Conservation (phyloP, 2,329 filamentous ascomycete genomes). For the Fusarium sp. region DNA sequence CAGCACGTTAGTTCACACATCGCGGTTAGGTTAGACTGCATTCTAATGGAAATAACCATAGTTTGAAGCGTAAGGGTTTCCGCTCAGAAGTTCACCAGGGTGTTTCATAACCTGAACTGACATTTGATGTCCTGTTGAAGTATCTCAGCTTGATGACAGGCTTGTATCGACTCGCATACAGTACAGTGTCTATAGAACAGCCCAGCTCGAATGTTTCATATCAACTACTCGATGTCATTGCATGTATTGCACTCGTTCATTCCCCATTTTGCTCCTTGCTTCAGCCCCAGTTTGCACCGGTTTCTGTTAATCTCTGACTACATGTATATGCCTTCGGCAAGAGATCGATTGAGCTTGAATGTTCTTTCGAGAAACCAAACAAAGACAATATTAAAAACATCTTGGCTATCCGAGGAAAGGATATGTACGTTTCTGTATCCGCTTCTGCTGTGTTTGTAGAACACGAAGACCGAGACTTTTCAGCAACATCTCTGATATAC, state of each 20-base stretch:
- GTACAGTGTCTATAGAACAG: background rate
- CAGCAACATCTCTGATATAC: background rate
- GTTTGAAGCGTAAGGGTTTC: background rate
- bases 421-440: background rate
- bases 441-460: background rate
- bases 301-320: background rate
- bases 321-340: background rate
- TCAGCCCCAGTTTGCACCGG: background rate
- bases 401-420: background rate
- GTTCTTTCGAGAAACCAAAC: background rate
- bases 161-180: background rate
- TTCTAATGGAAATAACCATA: background rate
- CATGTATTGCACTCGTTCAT: background rate
- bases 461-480: background rate
- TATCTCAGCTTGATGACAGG: background rate
- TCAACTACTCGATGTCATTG: background rate
- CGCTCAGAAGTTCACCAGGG: background rate
- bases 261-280: background rate
- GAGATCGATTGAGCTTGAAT: background rate
- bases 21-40: background rate
- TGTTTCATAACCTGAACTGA: background rate
- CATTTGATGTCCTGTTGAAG: background rate
- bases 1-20: background rate
- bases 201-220: background rate
- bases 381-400: background rate